These are phyloP conservation scores for Thielaviopsis euricoi DNA, from an alignment of 2,329 filamentous ascomycete genomes.

Conservation along the genomic window DNA sequence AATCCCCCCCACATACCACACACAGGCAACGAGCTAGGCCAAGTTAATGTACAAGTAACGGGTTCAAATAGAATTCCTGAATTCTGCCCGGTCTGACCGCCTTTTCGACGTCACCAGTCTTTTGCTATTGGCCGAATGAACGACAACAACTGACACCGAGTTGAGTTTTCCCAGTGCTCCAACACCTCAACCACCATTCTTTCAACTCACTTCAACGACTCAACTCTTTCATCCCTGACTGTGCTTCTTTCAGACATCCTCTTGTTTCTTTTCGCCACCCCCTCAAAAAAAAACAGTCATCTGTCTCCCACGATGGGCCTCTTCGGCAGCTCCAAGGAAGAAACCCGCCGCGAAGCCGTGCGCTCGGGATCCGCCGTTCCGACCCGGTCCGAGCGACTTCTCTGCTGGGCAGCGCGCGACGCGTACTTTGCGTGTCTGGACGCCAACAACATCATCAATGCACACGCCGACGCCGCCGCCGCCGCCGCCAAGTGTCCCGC, in stretches of 20 bases:
- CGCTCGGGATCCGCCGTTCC: conserved; percentile 53
- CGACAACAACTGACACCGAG: too few relatives aligned
- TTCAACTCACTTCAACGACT: too few relatives aligned
- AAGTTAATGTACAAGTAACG: too few relatives aligned
- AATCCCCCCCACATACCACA: background rate
- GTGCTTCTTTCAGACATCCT: too few relatives aligned
- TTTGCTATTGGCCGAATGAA: background rate
- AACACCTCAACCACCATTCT: too few relatives aligned
- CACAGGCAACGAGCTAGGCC: background rate
- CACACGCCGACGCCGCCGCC: conserved; percentile 20
- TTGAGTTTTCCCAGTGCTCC: too few relatives aligned
- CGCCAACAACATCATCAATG: conserved; percentile 62
- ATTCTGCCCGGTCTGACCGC: conserved; percentile 1
- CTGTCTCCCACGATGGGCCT: conserved; percentile 27
- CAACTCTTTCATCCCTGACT: too few relatives aligned
- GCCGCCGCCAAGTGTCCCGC: conserved; percentile 24
- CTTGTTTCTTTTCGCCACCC: too few relatives aligned
- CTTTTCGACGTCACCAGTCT: background rate
- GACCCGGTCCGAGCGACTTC: conserved; percentile 62
- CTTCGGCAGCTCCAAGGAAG: conserved; percentile 26
- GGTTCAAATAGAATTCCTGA: background rate
- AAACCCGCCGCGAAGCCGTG: conserved; percentile 34
- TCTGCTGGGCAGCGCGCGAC: conserved; percentile 85
- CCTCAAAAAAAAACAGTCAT: too few relatives aligned
- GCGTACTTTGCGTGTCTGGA: conserved; percentile 80